phyloP scores from a whole-genome alignment of 2,329 filamentous ascomycete species.

The Beauveria scarabaeidicola region DNA sequence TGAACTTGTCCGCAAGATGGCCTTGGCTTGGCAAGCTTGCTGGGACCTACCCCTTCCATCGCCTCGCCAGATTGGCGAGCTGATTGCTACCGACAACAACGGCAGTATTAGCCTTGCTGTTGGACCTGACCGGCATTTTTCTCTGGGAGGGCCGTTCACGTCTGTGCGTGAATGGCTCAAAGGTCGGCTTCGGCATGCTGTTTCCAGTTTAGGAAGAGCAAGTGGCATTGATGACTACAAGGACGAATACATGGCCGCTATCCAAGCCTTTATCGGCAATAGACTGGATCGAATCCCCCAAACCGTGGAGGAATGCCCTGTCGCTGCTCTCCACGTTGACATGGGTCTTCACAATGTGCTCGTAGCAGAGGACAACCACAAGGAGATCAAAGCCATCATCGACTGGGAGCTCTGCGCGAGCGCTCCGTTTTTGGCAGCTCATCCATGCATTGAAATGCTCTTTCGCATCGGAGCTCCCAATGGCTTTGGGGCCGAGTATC shows the following conservation, averaged over 20 bases:
- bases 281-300: slow-evolving; percentile 11
- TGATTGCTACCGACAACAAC: slow-evolving; percentile 12
- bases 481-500: slow-evolving; percentile 4
- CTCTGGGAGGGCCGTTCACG: slow-evolving; percentile 15
- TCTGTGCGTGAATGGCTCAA: slow-evolving; percentile 15
- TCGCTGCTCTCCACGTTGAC: slow-evolving; percentile 13
- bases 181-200: slow-evolving; percentile 10
- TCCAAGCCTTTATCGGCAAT: slow-evolving; percentile 12
- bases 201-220: slow-evolving; percentile 12
- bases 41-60: slow-evolving; percentile 16
- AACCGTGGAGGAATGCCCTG: slow-evolving; percentile 13
- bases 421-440: slow-evolving; percentile 12
- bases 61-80: slow-evolving; percentile 14
- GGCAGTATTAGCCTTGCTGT: slow-evolving; percentile 12
- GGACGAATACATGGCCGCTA: slow-evolving; percentile 8
- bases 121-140: slow-evolving; percentile 15
- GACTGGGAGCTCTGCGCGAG: slow-evolving; percentile 15
- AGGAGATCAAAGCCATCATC: slow-evolving; percentile 13
- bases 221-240: slow-evolving; percentile 13
- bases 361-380: slow-evolving; percentile 10
- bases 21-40: slow-evolving; percentile 16
- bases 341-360: slow-evolving; percentile 15
- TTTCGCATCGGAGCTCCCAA: slow-evolving; percentile 13
- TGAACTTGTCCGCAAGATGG: slow-evolving; percentile 14
- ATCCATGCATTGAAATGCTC: slow-evolving; percentile 12